Percentiles rank a stretch among this genome's conserved stretches.
These are phyloP conservation scores for Gloeostereum incarnatum DNA, from an alignment of 768 basidiomycete species.

Conservation along the genomic window DNA sequence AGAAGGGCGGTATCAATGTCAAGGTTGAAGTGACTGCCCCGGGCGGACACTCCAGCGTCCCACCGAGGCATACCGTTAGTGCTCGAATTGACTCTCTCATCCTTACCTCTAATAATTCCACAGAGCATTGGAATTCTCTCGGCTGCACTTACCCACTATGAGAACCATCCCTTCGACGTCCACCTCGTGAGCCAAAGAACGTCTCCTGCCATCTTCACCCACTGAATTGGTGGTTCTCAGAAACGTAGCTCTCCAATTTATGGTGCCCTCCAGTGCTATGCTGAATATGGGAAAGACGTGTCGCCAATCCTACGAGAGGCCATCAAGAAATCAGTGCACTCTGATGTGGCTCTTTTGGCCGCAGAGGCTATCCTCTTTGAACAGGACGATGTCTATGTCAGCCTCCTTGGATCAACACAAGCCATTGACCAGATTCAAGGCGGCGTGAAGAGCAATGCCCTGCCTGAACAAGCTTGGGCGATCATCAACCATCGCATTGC, in stretches of 20 bases:
- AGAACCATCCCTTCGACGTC: slow-evolving; percentile 49
- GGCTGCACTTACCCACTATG: slow-evolving; percentile 56
- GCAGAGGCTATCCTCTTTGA: slow-evolving; percentile 40
- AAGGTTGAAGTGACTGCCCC: slow-evolving; percentile 54
- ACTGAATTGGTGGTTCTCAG: slow-evolving; percentile 16
- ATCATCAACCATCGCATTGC: slow-evolving; percentile 69
- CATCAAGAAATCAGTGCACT: slow-evolving; percentile 36
- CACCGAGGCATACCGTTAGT: slow-evolving; percentile 69
- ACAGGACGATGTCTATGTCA: slow-evolving; percentile 29
- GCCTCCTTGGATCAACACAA: slow-evolving; percentile 61
- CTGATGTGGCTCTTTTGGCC: slow-evolving; percentile 38
- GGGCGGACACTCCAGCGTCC: slow-evolving; percentile 84
- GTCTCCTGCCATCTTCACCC: background rate
- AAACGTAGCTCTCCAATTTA: slow-evolving; percentile 51
- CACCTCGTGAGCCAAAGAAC: slow-evolving; percentile 31
- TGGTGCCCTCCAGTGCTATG: slow-evolving; percentile 54
- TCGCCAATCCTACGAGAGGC: slow-evolving; percentile 33
- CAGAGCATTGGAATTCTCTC: slow-evolving; percentile 81
- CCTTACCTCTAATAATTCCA: background rate
- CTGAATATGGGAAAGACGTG: slow-evolving; percentile 49
- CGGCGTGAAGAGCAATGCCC: slow-evolving; percentile 68
- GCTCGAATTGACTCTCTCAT: background rate
- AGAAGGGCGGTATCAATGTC: slow-evolving; percentile 56
- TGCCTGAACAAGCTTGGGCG: slow-evolving; percentile 66
- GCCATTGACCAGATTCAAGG: slow-evolving; percentile 66